Conservation (phyloP, 352 stramenopile genomes). For the Pythium monospermum region DNA sequence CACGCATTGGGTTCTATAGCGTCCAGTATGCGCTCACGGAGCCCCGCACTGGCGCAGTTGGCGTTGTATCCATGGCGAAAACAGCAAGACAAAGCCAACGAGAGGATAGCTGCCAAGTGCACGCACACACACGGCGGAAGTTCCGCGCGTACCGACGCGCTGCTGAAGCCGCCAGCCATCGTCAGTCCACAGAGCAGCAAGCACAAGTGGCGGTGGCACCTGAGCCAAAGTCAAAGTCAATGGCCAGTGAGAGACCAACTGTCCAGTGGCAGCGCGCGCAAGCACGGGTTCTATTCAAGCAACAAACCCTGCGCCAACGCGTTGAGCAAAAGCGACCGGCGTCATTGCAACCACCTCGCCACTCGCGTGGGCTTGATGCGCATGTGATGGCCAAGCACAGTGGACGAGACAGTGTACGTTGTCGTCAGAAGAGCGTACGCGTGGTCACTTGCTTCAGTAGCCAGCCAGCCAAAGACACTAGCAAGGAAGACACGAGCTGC, state of each 20-base stretch:
- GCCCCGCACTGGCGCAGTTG: neutral
- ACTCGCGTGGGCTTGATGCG: slow-evolving; percentile 3
- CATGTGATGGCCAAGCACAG: slow-evolving; percentile 10
- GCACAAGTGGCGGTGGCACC: neutral
- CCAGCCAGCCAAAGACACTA: neutral
- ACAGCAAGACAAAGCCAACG: neutral
- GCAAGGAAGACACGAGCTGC: neutral
- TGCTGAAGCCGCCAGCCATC: neutral
- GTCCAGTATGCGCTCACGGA: slow-evolving; percentile 7
- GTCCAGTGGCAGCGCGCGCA: slow-evolving; percentile 14
- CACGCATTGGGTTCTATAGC: slow-evolving; percentile 6
- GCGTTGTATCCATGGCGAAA: slow-evolving; percentile 8
- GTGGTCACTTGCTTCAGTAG: neutral
- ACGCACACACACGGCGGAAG: slow-evolving; percentile 2
- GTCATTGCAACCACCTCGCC: neutral
- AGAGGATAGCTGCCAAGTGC: neutral
- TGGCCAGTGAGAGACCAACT: neutral
- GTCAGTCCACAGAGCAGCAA: neutral
- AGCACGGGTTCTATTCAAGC: neutral
- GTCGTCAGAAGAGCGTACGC: slow-evolving; percentile 2
- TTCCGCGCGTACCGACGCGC: neutral
- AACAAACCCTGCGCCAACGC: neutral
- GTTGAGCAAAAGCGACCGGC: neutral
- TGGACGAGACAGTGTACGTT: slow-evolving; percentile 10
- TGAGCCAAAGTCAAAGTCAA: neutral